A percentile compares a stretch with the other conserved stretches of the same genome.
Evolutionary conservation across 1,139 yeast species (phyloP).

Genomic region (Geotrichum candidum): DNA sequence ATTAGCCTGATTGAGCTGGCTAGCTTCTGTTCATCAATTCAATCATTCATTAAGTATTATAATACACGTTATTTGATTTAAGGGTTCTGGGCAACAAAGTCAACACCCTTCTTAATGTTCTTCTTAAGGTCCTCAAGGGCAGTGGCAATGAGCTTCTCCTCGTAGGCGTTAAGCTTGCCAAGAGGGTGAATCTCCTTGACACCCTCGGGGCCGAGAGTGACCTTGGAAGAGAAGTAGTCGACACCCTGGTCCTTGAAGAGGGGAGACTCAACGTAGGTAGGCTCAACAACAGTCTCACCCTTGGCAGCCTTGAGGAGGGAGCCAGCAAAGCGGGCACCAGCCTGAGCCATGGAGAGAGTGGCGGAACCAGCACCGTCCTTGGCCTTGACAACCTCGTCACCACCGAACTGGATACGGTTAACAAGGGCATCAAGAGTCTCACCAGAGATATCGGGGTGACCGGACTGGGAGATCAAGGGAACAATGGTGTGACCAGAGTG

Average conservation of each 20-base stretch:
- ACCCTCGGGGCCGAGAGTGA: slow-evolving; percentile 85
- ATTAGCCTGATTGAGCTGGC: not conserved
- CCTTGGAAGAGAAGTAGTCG: slow-evolving; percentile 90
- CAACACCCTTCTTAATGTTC: slow-evolving; percentile 68
- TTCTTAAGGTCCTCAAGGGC: slow-evolving; percentile 43
- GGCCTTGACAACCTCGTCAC: slow-evolving; percentile 94
- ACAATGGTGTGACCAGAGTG: slow-evolving; percentile 95
- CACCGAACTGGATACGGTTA: slow-evolving; percentile 92
- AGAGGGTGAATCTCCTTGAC: slow-evolving; percentile 71
- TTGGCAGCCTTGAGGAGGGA: slow-evolving; percentile 51
- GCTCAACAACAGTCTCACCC: slow-evolving; percentile 50
- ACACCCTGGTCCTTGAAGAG: slow-evolving; percentile 77
- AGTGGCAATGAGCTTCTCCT: slow-evolving; percentile 55
- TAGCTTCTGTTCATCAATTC: not conserved
- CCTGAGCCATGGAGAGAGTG: slow-evolving; percentile 80
- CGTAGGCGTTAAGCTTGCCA: slow-evolving; percentile 76
- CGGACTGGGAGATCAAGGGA: slow-evolving; percentile 64
- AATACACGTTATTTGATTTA: slow-evolving; percentile 20
- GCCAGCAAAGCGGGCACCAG: slow-evolving; percentile 74
- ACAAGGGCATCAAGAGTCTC: slow-evolving; percentile 57
- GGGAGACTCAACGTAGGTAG: slow-evolving; percentile 65
- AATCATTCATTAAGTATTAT: not conserved
- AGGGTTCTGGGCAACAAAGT: slow-evolving; percentile 44
- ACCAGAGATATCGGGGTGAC: slow-evolving; percentile 40
- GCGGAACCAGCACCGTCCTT: slow-evolving; percentile 94